phyloP scores from a whole-genome alignment of 2,329 filamentous ascomycete genomes.

The Trichoderma sp. region DNA sequence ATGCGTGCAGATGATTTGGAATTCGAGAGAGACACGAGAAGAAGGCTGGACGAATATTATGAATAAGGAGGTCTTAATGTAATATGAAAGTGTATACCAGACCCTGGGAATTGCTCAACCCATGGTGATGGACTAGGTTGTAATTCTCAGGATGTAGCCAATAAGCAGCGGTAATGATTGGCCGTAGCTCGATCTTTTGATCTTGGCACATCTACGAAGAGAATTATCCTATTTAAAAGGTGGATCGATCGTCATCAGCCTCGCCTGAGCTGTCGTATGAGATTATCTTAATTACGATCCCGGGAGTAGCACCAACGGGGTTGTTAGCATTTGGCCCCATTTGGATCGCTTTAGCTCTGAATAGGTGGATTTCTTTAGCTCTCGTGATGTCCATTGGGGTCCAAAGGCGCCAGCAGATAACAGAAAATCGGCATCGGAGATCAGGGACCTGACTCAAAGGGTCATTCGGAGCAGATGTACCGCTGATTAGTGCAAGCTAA shows the following conservation, averaged over 20 bases:
- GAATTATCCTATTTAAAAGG: background rate
- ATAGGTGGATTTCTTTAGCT: background rate
- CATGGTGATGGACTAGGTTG: background rate
- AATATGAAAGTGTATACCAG: background rate
- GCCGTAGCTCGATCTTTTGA: background rate
- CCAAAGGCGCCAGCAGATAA: background rate
- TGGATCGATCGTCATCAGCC: background rate
- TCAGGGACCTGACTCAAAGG: background rate
- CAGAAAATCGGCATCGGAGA: background rate
- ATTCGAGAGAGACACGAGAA: background rate
- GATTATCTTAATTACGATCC: background rate
- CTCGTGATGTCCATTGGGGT: background rate
- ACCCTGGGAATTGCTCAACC: background rate
- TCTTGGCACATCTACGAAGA: background rate
- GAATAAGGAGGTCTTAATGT: background rate
- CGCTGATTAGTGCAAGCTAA: background rate
- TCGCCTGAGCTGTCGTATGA: background rate
- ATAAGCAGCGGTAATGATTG: background rate
- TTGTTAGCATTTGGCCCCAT: background rate
- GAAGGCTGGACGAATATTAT: too few relatives aligned
- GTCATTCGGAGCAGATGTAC: background rate
- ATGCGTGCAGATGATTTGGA: background rate
- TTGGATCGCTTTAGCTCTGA: background rate
- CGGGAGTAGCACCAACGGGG: background rate
- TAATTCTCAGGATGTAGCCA: background rate